phyloP scores from a whole-genome alignment of 2,329 filamentous ascomycete genomes.

The Botrytis pseudocinerea region DNA sequence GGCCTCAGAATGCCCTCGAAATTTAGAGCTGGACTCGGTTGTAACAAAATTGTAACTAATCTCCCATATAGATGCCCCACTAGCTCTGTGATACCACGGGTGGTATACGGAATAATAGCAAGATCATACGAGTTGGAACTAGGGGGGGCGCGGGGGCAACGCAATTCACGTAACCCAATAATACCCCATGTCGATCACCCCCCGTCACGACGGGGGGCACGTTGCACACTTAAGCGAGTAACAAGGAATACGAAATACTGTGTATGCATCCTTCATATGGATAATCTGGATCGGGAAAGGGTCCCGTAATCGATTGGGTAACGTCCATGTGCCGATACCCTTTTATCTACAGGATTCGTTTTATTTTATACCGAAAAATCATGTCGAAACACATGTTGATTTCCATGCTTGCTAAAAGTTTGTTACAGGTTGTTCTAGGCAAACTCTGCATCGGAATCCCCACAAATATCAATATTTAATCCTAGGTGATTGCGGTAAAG shows the following conservation, averaged over 20 bases:
- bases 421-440: not conserved
- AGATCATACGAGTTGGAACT: not conserved
- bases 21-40: not conserved
- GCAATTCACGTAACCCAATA: not conserved
- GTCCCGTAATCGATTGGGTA: slow-evolving; percentile 3
- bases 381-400: not conserved
- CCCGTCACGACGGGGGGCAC: not conserved
- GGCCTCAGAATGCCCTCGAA: not conserved
- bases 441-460: not conserved
- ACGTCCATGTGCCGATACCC: slow-evolving; percentile 7
- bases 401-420: not conserved
- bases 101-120: not conserved
- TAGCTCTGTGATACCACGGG: not conserved
- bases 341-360: not conserved
- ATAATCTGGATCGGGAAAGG: not conserved
- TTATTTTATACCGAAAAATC: not conserved
- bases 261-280: not conserved
- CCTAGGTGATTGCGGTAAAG: slow-evolving; percentile 1
- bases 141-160: not conserved
- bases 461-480: slow-evolving; percentile 16
- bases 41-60: not conserved
- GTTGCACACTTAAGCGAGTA: not conserved
- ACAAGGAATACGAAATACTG: not conserved
- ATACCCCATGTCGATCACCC: not conserved
- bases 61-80: not conserved